Evolutionary conservation across 352 stramenopile species (phyloP), one percentile per base, ranked within the genome.

Genomic region (Phytophthora pinifolia): DNA sequence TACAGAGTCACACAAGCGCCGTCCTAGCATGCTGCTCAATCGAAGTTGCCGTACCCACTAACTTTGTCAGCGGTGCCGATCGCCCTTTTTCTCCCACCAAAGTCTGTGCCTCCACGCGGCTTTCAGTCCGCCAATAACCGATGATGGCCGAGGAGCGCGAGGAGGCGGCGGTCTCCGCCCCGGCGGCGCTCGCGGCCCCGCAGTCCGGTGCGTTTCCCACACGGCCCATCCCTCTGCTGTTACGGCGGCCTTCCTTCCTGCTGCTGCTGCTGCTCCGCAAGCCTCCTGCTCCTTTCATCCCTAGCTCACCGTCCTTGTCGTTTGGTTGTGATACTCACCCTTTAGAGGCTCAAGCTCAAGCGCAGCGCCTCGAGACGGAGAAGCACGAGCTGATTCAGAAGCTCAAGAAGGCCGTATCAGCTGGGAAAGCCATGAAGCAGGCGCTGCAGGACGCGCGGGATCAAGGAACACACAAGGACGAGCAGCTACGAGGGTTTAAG

Each of bases 351-450:
- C 43, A 65, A 48, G 43, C 55, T 50, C 62, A 61, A 0, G 65
- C 76, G 44, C 67, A 79, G 42, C 74, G 70, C 56, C 68, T 90
- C 9, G 80, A 88, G 39, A 61, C 58, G 8, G 76, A 88, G 48
- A 89, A 90, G 56, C 67, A 72, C 22, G 77, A 89, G 65, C 75
- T 92, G 35, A 82, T 92, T 17, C 75, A 79, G 53, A 89, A 92
- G 59, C 74, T 89, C 49, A 88, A 88, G 67, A 65, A 75, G 20
- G 79, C 87, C 37, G 72, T 89, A n/a, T 72, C 57, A 34, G 88
- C 73, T 25, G 88, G 74, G 31, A 80, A 79, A 44, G 65, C 72
- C 38, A 81, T 89, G 71, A 79, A 89, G 53, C 83, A 87, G 60
- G 77, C 89, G 46, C 70, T 88, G 33, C 73, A 88, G 34, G 71